Evolutionary conservation across 2,329 filamentous ascomycete species (phyloP), one percentile per base, ranked within the genome.

Genomic region (Orbilia quercus): DNA sequence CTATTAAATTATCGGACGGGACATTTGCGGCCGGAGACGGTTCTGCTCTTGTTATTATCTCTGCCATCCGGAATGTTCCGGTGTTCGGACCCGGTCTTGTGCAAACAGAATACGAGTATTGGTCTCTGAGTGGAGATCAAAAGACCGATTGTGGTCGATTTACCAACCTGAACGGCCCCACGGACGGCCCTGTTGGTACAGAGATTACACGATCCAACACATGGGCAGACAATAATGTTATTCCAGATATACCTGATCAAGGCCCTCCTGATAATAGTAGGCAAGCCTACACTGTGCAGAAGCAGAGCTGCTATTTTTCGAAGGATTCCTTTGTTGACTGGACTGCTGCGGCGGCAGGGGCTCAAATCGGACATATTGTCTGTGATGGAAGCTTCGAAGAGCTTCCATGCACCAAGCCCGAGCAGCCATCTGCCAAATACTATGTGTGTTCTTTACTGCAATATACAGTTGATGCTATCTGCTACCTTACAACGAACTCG

Each of bases 381-480:
- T 57, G 53, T 20, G 53, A 57, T 44, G 53, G 34, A 1, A 44
- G 36, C 18, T 44, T 16, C 18, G 4, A 57, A 44, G 22, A 57
- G 18, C 36, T 57, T 16, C 36, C 53, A 2, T 57, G 53, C 53
- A 44, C 22, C 12, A 57, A 57, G 22, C 53, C 53, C 1, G 12
- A 20, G 7, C 53, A 57, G 16, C 53, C 53, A n/a, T 57, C 53
- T 1, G 14, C 1, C 3, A 34, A 11, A 25, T 42, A 42, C 11
- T 42, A 20, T 12, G 20, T 44, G 9, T 51, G 55, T 20, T 23
- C 36, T 16, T 25, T 51, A 5, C 31, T 55, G 9, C 36, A 47
- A 36, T 62, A 54, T 18, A 69, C 47, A 12, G 47, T 50, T 7
- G 55, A 40, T 23, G 64, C 54, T 23, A 48, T 58, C 18, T 69